phyloP scores from a whole-genome alignment of 176 grass and related monocot species.

The Calamus simplicifolius region DNA sequence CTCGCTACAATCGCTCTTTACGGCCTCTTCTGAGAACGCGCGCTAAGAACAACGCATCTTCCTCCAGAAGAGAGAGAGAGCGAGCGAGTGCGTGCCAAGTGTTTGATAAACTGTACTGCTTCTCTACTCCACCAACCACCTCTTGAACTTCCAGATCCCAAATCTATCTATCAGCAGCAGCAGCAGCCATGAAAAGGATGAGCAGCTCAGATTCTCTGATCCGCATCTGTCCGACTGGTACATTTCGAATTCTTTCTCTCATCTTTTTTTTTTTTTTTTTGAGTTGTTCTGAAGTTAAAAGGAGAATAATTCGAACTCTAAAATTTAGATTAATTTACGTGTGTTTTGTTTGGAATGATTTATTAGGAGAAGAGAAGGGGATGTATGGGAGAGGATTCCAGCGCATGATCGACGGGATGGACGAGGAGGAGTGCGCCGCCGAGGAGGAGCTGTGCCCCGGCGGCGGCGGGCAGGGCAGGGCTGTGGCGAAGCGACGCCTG shows the following conservation, averaged over 20 bases:
- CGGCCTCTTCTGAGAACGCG: background rate
- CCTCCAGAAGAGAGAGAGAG: too few relatives aligned
- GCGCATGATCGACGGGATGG: constrained; percentile 16
- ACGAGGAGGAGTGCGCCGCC: constrained; percentile 16
- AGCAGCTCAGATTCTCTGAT: constrained; percentile 21
- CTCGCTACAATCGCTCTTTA: background rate
- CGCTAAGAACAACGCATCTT: too few relatives aligned
- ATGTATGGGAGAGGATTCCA: constrained; percentile 11
- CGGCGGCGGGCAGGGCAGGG: constrained; percentile 19
- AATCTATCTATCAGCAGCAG: too few relatives aligned
- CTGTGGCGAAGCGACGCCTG: constrained; percentile 61
- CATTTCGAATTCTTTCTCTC: background rate
- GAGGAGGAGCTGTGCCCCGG: background rate
- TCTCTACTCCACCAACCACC: too few relatives aligned
- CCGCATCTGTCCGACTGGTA: constrained; percentile 27
- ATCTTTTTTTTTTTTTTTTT: too few relatives aligned
- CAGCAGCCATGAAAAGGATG: constrained; percentile 22
- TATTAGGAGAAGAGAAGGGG: constrained; percentile 20
- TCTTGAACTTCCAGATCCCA: too few relatives aligned
- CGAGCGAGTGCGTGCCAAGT: too few relatives aligned
- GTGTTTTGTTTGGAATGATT: background rate
- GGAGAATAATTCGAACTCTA: too few relatives aligned
- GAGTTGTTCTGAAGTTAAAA: too few relatives aligned
- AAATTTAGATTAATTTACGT: too few relatives aligned
- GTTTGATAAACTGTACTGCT: background rate